phyloP scores from a whole-genome alignment of 495 filamentous ascomycete genomes.

The Xylaria acuta region DNA sequence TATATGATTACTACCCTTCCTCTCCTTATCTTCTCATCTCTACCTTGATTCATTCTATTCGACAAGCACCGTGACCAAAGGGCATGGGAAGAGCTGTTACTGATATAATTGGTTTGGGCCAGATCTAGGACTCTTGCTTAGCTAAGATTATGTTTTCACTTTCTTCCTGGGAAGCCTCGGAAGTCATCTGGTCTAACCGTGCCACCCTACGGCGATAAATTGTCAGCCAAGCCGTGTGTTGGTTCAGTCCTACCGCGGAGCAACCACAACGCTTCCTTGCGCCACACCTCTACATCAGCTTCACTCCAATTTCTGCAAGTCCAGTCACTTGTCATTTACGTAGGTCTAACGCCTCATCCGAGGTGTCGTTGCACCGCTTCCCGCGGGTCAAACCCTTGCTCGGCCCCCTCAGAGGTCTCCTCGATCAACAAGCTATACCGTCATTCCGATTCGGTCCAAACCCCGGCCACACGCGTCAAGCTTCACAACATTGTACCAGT shows the following conservation, averaged over 20 bases:
- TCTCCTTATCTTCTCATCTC: constrained; percentile 9
- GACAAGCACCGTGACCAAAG: background rate
- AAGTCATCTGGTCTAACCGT: constrained; percentile 23
- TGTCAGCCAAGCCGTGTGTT: constrained; percentile 27
- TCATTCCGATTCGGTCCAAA: constrained; percentile 32
- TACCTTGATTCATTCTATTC: background rate
- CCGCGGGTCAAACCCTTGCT: constrained; percentile 8
- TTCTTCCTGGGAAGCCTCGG: constrained; percentile 11
- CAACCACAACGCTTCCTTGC: constrained; percentile 18
- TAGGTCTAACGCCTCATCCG: constrained; percentile 21
- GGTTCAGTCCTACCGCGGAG: constrained; percentile 25
- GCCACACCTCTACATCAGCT: constrained; percentile 25
- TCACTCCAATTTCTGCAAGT: constrained; percentile 21
- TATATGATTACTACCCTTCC: background rate
- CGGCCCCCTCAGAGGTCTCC: constrained; percentile 20
- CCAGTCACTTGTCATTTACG: constrained; percentile 5
- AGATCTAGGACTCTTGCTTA: constrained; percentile 27
- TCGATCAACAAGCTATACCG: constrained; percentile 39
- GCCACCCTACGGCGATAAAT: constrained; percentile 22
- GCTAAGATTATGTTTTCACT: constrained; percentile 23
- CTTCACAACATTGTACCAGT: constrained; percentile 35
- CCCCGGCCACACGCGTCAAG: constrained; percentile 38
- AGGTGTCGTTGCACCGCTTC: constrained; percentile 23
- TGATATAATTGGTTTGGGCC: constrained; percentile 20
- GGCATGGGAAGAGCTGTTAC: background rate